Evolutionary conservation across 2,329 filamentous ascomycete species (phyloP).

Genomic region (Zasmidium cellare): DNA sequence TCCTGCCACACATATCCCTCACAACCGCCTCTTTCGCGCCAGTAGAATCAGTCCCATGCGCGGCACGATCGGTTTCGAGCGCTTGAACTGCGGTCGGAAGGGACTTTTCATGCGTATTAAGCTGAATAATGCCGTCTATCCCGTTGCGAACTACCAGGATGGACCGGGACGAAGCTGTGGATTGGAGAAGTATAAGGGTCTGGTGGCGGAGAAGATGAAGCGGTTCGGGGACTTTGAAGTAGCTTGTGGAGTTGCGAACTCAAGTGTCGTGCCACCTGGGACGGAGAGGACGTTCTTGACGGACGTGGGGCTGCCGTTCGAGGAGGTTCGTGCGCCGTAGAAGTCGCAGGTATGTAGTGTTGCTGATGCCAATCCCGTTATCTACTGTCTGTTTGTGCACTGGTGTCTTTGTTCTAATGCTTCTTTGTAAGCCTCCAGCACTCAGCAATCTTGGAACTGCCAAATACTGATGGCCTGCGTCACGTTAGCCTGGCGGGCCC

Average conservation of each 20-base stretch:
- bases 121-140: constrained; percentile 65
- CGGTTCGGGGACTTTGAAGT: constrained; percentile 19
- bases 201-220: constrained; percentile 15
- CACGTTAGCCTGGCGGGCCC: neutral
- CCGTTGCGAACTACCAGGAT: constrained; percentile 51
- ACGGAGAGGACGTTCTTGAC: constrained; percentile 17
- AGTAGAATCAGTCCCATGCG: constrained; percentile 63
- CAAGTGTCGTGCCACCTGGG: constrained; percentile 13
- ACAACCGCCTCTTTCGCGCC: constrained; percentile 52
- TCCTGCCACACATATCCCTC: constrained; percentile 44
- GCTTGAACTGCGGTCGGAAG: constrained; percentile 53
- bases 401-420: too few species aligned
- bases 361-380: too few species aligned
- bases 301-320: constrained; percentile 17
- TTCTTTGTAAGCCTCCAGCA: neutral
- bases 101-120: constrained; percentile 56
- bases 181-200: constrained; percentile 38
- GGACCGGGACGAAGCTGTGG: constrained; percentile 52
- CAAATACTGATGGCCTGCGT: neutral
- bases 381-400: too few species aligned
- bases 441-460: neutral
- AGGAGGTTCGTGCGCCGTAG: neutral
- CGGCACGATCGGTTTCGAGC: constrained; percentile 65
- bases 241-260: constrained; percentile 15
- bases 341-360: too few species aligned